Conservation (phyloP, 495 filamentous ascomycete species). For the Geoglossum glabrum region DNA sequence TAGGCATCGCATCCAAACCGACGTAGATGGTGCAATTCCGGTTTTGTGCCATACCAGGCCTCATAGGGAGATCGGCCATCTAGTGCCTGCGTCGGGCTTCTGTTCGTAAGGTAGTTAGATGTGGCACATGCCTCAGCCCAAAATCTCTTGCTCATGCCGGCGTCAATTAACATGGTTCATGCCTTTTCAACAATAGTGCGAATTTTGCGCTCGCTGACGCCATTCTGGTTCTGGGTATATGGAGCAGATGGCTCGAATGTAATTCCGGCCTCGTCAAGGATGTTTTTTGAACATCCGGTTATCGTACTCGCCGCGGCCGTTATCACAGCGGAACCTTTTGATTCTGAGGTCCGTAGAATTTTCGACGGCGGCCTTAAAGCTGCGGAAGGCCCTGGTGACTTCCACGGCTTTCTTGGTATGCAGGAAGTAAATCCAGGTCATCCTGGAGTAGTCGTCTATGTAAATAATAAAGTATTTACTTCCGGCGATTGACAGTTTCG, state of each 20-base stretch:
- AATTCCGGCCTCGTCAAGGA: neutral
- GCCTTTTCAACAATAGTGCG: neutral
- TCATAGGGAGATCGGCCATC: constrained; percentile 17
- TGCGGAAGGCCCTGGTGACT: neutral
- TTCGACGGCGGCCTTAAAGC: neutral
- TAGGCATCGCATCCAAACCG: neutral
- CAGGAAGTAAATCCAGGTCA: neutral
- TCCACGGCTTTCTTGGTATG: neutral
- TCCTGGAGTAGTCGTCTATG: neutral
- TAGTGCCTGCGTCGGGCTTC: neutral
- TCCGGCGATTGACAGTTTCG: neutral
- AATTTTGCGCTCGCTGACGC: neutral
- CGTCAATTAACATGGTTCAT: neutral
- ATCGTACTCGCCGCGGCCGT: neutral
- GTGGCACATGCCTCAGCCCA: neutral
- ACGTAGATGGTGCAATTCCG: neutral
- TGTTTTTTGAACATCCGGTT: neutral
- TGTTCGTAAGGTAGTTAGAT: neutral
- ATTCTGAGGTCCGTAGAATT: neutral
- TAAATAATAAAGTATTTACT: neutral
- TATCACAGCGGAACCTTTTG: neutral
- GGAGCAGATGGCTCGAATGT: neutral
- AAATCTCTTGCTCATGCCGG: neutral
- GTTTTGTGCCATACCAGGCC: neutral
- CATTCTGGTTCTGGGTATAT: neutral